Conservation (phyloP, 2,329 filamentous ascomycete genomes). For the Aspergillus sp. region DNA sequence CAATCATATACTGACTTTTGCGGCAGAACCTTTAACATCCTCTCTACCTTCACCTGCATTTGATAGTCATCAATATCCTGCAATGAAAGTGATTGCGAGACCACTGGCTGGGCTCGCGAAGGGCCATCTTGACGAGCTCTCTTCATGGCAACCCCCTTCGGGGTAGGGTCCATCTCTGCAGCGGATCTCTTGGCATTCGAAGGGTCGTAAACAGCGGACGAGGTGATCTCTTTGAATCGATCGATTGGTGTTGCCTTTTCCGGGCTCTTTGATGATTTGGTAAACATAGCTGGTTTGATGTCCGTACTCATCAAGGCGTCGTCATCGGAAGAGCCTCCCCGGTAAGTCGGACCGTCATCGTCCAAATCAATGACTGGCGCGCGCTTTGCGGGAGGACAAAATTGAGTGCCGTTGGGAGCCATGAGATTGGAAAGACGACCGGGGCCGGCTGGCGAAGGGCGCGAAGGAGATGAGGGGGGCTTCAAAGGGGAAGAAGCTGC, state of each 20-base stretch:
- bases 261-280: slow-evolving; percentile 42
- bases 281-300: slow-evolving; percentile 61
- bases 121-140: slow-evolving; percentile 43
- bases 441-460: slow-evolving; percentile 30
- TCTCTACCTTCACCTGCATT: slow-evolving; percentile 51
- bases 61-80: slow-evolving; percentile 53
- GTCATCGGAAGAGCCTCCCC: slow-evolving; percentile 65
- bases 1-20: slow-evolving; percentile 48
- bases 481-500: slow-evolving; percentile 81
- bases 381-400: slow-evolving; percentile 53
- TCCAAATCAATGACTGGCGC: slow-evolving; percentile 49
- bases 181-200: slow-evolving; percentile 39
- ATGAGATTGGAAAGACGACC: slow-evolving; percentile 61
- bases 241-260: slow-evolving; percentile 42
- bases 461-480: slow-evolving; percentile 43
- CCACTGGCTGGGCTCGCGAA: slow-evolving; percentile 48
- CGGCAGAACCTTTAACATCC: slow-evolving; percentile 52
- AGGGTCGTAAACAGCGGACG: slow-evolving; percentile 45
- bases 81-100: slow-evolving; percentile 42
- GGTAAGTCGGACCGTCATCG: slow-evolving; percentile 58
- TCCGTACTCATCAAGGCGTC: slow-evolving; percentile 52
- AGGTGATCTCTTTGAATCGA: slow-evolving; percentile 46
- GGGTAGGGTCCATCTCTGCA: slow-evolving; percentile 45
- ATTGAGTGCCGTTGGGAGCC: slow-evolving; percentile 73
- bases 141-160: slow-evolving; percentile 38